Evolutionary conservation across 768 basidiomycete species (phyloP).

Genomic region (Russula abietina): DNA sequence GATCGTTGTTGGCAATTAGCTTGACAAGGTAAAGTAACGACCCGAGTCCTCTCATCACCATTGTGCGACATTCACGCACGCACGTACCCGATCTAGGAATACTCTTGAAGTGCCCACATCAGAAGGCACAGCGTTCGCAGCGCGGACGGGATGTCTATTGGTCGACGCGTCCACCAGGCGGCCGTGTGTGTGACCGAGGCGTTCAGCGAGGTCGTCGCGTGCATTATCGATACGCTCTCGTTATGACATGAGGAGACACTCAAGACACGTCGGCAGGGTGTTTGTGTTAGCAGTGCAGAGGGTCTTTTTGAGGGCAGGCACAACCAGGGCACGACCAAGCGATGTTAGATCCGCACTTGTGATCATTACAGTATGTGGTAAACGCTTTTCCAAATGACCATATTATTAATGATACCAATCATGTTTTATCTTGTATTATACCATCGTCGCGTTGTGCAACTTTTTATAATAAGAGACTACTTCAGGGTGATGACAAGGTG

Average conservation of each 20-base stretch:
- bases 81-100: constrained; percentile 54
- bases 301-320: not conserved
- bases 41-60: too few relatives aligned
- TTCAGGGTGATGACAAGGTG: constrained; percentile 24
- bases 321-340: not conserved
- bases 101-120: constrained; percentile 73
- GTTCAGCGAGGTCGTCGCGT: constrained; percentile 69
- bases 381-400: not conserved
- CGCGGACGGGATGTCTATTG: constrained; percentile 77
- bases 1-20: constrained; percentile 92
- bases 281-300: constrained; percentile 29
- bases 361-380: not conserved
- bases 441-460: not conserved
- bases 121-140: constrained; percentile 78
- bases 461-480: not conserved
- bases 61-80: not conserved
- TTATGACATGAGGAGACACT: constrained; percentile 50
- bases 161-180: constrained; percentile 90
- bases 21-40: constrained; percentile 68
- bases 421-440: not conserved
- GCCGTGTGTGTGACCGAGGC: constrained; percentile 74
- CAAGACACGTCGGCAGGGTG: constrained; percentile 31
- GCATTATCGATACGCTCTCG: constrained; percentile 78
- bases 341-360: not conserved
- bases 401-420: not conserved